Percentiles rank a stretch among this genome's conserved stretches.
Evolutionary conservation across 768 basidiomycete genomes (phyloP).

Genomic region (Mycena kentingensis): DNA sequence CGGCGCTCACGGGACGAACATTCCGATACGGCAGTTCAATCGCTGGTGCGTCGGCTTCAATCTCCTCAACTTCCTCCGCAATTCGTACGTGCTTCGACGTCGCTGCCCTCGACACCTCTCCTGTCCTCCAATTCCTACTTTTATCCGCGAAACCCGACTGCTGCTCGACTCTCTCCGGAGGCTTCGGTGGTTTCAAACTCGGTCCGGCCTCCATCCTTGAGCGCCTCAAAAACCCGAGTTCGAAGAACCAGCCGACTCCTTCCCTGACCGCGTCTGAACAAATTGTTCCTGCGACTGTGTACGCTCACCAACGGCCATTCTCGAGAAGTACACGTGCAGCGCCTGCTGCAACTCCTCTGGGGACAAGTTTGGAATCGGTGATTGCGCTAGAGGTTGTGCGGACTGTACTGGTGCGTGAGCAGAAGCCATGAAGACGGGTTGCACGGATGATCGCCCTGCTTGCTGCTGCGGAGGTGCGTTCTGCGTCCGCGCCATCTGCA

Average conservation of each 20-base stretch:
- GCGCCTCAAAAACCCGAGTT: constrained; percentile 13
- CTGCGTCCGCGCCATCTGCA: constrained; percentile 4
- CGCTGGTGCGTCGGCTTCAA: not conserved
- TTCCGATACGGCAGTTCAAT: constrained; percentile 7
- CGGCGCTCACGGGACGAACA: constrained; percentile 4
- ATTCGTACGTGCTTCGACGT: not conserved
- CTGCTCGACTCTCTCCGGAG: constrained; percentile 11
- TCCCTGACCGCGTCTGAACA: constrained; percentile 2
- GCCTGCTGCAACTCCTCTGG: constrained; percentile 1
- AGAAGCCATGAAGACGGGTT: not conserved
- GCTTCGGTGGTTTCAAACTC: not conserved
- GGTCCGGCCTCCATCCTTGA: constrained; percentile 12
- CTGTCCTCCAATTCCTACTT: not conserved
- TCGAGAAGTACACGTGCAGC: constrained; percentile 6
- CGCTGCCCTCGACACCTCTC: not conserved
- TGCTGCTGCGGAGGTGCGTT: not conserved
- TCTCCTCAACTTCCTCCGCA: not conserved
- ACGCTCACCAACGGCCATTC: not conserved
- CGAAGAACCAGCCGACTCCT: not conserved
- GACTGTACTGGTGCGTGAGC: not conserved
- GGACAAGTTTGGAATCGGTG: not conserved
- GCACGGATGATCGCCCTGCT: not conserved
- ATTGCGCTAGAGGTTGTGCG: not conserved
- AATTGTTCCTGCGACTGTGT: constrained; percentile 3
- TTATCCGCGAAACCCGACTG: not conserved